Base-by-base conservation (phyloP, 1,284 basidiomycete genomes). In the Abortiporus biennis region DNA sequence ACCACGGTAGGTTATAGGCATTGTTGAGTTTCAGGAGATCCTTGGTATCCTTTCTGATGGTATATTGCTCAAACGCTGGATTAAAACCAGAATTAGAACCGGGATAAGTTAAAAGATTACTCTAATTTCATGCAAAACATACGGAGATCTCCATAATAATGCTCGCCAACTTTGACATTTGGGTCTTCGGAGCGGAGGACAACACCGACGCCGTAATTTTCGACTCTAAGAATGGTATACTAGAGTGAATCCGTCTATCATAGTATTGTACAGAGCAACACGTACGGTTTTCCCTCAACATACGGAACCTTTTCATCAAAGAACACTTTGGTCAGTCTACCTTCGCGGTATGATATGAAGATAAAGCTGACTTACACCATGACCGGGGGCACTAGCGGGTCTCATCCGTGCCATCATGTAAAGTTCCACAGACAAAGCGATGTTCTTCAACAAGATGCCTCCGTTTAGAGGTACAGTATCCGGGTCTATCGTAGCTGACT, bases 371-470 rank as follows among this genome's bases (percentile, higher is more conserved):
- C 40, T 25, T 32, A 44, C 59, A 2, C 48, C 34, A 42, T 66
- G 65, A 6, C 55, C 61, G 36, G 56, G 39, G 3, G 44, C 43
- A 4, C 40, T 45, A 1, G 56, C 46, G 4, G 44, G 48, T 6
- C 60, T 53, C 73, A 75, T 65, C 36, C 52, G 43, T 11, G 54
- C 55, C 21, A 62, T 54, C 57, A 74, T 50, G 54, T 75, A 76
- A 0, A 75, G 75, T 49, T 78, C 75, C 21, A 76, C 58, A 12
- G 64, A 69, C 3, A 74, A 48, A 0, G 64, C 62, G 12, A 76
- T 59, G 2, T 64, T 63, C 59, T 77, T 76, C 38, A 74, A 47
- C n/a, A 79, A 56, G 47, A 75, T 57, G 1, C 74, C 74, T 16
- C 76, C 77, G 41, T 76, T 58, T 9, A 78, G 56, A 4, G 67